A percentile compares a stretch with the other conserved stretches of the same genome.
These are phyloP conservation scores for Paramecium sonneborni DNA, from an alignment of 73 alveolate species.

Conservation along the genomic window DNA sequence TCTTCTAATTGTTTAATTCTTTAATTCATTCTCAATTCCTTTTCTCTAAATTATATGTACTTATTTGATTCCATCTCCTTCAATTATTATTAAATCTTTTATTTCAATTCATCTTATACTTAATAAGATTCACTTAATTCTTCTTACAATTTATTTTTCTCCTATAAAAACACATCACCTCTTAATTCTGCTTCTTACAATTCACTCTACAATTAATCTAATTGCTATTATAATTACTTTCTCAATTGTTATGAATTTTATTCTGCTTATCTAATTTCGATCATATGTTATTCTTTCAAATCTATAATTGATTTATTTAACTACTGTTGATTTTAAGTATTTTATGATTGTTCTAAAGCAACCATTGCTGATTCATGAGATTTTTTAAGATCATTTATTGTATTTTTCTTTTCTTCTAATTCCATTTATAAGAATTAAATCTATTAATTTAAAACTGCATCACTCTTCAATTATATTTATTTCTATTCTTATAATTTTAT, in stretches of 20 bases:
- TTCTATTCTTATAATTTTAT: not conserved
- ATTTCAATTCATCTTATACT: not conserved
- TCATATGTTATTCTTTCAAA: not conserved
- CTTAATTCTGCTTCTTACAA: not conserved
- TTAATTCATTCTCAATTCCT: not conserved
- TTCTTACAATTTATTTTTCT: not conserved
- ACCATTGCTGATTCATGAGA: constrained; percentile 12
- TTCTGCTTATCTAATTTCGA: not conserved
- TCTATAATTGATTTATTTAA: not conserved
- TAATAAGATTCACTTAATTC: not conserved
- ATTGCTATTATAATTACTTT: not conserved
- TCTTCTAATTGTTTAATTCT: constrained; percentile 40
- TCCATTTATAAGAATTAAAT: constrained; percentile 13
- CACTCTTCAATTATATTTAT: not conserved
- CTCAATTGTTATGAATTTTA: not conserved
- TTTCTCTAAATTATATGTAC: not conserved
- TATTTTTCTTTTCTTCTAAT: not conserved
- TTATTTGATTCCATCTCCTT: not conserved
- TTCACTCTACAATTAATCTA: not conserved
- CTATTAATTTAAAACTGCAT: not conserved
- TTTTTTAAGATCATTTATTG: not conserved
- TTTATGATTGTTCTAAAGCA: not conserved
- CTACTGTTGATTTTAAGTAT: not conserved
- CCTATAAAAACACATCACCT: not conserved
- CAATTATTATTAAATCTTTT: not conserved